Percentiles rank a stretch among this genome's conserved stretches.
Conservation (phyloP, 129 eudicot genomes). For the Centrapalus pauciflorus region DNA sequence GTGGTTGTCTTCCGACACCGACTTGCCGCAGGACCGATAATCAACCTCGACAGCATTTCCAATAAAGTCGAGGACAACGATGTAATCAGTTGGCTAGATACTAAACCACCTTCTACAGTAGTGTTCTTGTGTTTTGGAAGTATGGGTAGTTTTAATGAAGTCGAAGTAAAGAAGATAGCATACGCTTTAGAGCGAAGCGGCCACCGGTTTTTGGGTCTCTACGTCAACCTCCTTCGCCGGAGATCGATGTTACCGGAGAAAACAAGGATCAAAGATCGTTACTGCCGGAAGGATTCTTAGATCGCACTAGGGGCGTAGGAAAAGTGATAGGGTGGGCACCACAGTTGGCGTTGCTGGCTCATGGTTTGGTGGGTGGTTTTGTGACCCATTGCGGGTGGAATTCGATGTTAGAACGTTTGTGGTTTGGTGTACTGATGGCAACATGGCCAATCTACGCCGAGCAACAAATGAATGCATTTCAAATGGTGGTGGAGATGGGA, state of each 20-base stretch:
- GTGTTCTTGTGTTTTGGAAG: constrained; percentile 52
- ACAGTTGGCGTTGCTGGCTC: constrained; percentile 38
- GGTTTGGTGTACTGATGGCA: constrained; percentile 42
- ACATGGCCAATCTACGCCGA: constrained; percentile 36
- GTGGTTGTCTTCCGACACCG: neutral
- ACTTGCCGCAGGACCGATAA: constrained; percentile 18
- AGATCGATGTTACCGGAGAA: no score
- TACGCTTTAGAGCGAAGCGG: constrained; percentile 42
- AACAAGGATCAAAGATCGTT: no score
- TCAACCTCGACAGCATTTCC: neutral
- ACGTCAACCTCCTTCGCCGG: constrained; percentile 25
- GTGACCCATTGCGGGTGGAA: constrained; percentile 61
- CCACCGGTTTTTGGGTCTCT: constrained; percentile 43
- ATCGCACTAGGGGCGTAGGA: constrained; percentile 38
- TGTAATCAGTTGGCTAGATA: constrained; percentile 23
- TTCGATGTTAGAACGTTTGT: constrained; percentile 40
- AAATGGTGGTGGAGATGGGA: constrained; percentile 21
- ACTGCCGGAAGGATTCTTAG: constrained; percentile 39
- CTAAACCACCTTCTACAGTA: constrained; percentile 24
- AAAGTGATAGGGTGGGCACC: constrained; percentile 58
- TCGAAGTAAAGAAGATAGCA: constrained; percentile 53
- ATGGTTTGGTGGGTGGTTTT: constrained; percentile 44
- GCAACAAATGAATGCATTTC: constrained; percentile 31
- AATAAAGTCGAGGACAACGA: neutral
- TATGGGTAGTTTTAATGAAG: constrained; percentile 36